These are phyloP conservation scores for Mycena albidolilacea DNA, from an alignment of 768 basidiomycete genomes.

Conservation along the genomic window DNA sequence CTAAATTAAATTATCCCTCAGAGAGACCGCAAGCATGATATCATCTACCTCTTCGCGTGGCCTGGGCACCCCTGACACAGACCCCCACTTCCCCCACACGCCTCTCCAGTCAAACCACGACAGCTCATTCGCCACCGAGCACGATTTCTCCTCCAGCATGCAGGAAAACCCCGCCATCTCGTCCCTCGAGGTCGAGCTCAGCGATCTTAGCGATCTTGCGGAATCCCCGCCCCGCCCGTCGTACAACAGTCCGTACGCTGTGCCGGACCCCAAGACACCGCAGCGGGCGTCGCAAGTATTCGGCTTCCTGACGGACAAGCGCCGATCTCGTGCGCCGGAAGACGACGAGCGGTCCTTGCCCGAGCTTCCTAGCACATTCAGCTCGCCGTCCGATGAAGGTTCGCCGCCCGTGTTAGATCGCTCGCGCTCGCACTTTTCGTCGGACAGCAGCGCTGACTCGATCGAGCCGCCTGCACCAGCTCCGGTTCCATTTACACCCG, in stretches of 20 bases:
- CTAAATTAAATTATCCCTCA: constrained; percentile 39
- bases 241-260: constrained; percentile 50
- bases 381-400: constrained; percentile 55
- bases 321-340: constrained; percentile 48
- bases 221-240: constrained; percentile 53
- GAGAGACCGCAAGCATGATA: constrained; percentile 59
- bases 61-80: constrained; percentile 67
- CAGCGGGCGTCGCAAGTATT: constrained; percentile 85
- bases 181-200: constrained; percentile 84
- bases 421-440: constrained; percentile 47
- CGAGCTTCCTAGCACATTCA: constrained; percentile 57
- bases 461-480: constrained; percentile 29
- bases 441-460: constrained; percentile 45
- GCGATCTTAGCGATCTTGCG: constrained; percentile 65
- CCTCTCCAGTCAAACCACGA: constrained; percentile 51
- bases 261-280: constrained; percentile 63
- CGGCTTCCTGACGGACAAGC: constrained; percentile 73
- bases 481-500: constrained; percentile 39
- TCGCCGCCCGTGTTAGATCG: constrained; percentile 35
- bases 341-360: constrained; percentile 57
- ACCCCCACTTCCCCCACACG: constrained; percentile 55
- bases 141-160: constrained; percentile 60
- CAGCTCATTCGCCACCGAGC: constrained; percentile 60
- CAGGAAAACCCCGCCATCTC: constrained; percentile 70
- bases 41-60: constrained; percentile 62